These are phyloP conservation scores for Oropetium thomaeum DNA, from an alignment of 176 grass and related monocot genomes.

Conservation along the genomic window DNA sequence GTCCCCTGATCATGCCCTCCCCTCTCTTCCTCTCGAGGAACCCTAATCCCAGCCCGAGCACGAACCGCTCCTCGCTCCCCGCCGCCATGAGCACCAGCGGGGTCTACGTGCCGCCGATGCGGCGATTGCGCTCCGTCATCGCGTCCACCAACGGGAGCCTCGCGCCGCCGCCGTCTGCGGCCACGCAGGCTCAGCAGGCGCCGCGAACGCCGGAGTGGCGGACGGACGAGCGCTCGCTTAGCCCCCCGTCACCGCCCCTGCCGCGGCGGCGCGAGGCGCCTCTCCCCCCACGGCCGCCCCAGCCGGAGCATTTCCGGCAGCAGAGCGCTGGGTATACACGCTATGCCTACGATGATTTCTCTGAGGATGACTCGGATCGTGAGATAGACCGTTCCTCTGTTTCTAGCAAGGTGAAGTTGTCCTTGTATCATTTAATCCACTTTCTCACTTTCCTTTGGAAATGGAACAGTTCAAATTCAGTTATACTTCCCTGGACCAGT, in stretches of 20 bases:
- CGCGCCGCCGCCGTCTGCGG: slow-evolving; percentile 33
- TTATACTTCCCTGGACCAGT: not conserved
- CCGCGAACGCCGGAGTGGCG: slow-evolving; percentile 49
- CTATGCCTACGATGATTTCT: slow-evolving; percentile 78
- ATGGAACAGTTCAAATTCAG: not conserved
- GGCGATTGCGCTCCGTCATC: slow-evolving; percentile 83
- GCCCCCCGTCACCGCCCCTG: slow-evolving; percentile 28
- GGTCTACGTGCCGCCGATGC: slow-evolving; percentile 89
- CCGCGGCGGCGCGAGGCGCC: slow-evolving; percentile 7
- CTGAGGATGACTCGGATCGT: slow-evolving; percentile 85
- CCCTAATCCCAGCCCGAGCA: slow-evolving; percentile 44
- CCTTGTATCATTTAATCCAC: not conserved
- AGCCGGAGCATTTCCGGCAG: slow-evolving; percentile 43
- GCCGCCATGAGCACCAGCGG: slow-evolving; percentile 43
- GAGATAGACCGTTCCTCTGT: slow-evolving; percentile 48
- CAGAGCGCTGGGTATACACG: slow-evolving; percentile 58
- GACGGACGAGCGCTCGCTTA: slow-evolving; percentile 30
- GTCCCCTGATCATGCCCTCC: slow-evolving; percentile 49
- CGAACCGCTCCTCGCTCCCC: not conserved
- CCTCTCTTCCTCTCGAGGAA: slow-evolving; percentile 42
- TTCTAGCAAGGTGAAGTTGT: slow-evolving; percentile 51
- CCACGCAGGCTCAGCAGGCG: slow-evolving; percentile 21
- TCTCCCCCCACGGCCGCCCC: slow-evolving; percentile 16
- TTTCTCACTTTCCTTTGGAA: not conserved
- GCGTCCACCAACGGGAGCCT: slow-evolving; percentile 67